Percentiles rank a stretch among this genome's conserved stretches.
Evolutionary conservation across 31 red algal genomes (phyloP).

Genomic region (Odonthalia washingtoniensis): DNA sequence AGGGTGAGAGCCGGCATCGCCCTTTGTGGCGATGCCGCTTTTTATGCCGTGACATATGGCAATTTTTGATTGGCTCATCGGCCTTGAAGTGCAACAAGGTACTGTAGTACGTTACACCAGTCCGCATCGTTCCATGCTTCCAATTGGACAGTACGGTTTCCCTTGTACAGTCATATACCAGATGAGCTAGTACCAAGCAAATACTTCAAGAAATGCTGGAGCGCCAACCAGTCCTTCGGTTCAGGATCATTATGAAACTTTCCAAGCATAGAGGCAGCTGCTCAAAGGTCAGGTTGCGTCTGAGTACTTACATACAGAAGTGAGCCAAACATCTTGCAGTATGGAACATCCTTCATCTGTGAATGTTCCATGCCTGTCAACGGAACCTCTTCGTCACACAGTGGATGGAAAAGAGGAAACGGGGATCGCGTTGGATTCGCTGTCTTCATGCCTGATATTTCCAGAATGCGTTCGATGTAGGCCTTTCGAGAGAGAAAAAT

Average conservation of each 20-base stretch:
- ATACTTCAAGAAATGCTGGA: constrained; percentile 8
- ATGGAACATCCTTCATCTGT: constrained; percentile 39
- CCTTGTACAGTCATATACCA: no score
- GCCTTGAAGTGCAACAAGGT: no score
- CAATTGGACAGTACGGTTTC: no score
- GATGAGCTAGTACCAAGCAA: not conserved
- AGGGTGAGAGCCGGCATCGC: no score
- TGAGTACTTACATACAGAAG: constrained; percentile 33
- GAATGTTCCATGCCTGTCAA: not conserved
- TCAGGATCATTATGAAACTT: constrained; percentile 1
- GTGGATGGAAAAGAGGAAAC: constrained; percentile 21
- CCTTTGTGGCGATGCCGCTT: no score
- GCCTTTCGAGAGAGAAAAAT: no score
- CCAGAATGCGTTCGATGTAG: not conserved
- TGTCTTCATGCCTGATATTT: constrained; percentile 10
- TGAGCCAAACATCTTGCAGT: constrained; percentile 22
- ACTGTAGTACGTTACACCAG: no score
- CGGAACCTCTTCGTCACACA: not conserved
- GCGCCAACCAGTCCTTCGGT: constrained; percentile 15
- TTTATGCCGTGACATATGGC: no score
- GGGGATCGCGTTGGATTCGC: constrained; percentile 6
- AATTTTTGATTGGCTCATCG: no score
- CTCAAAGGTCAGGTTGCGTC: constrained; percentile 49
- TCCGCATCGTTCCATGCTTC: no score
- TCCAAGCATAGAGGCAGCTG: constrained; percentile 47